Base-by-base conservation (phyloP, 176 grass and related monocot genomes). In the Poa pratensis region DNA sequence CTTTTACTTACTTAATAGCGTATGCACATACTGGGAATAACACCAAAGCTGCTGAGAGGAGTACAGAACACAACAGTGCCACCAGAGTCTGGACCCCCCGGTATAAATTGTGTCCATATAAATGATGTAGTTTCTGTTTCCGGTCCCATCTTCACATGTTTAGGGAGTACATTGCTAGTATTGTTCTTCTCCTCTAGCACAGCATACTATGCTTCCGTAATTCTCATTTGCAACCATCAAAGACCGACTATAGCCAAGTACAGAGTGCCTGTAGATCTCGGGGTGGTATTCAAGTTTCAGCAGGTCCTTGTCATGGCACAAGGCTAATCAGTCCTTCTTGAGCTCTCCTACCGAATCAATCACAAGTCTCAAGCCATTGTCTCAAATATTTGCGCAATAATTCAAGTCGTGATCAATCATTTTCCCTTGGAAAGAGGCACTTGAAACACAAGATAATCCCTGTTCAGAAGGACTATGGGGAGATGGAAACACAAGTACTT, bases 121-220 rank as follows among this genome's bases (percentile, higher is more conserved):
- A 85, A 83, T 86, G 73, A 79, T 75, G 67, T 51, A 80, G 89
- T 67, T 83, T 80, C 80, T 50, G 49, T 68, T 90, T 81, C 30
- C 83, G 45, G 58, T 48, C 75, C 39, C 79, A 75, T 73, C 73
- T 26, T 57, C 46, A 49, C 46, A 70, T 27, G 13, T 75, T 18
- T 52, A 75, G 70, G 45, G 45, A 46, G 16, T 43, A 74, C 14
- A 10, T 49, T 49, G 23, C 46, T 27, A 35, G 34, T 35, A 75
- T 51, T 51, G 24, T 18, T 74, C 71, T 30, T 11, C 46, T 30
- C 16, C 24, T 75, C 4, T 32, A 75, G 72, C 72, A 19, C 12
- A 75, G 26, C 37, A 11, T 42, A 52, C 71, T 65, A 19, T 37
- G 52, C 74, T 22, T 82, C 50, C 26, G 59, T 69, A 59, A 70